Conservation (phyloP, 148 eudicot species). For the Rhododendron mucronatum region DNA sequence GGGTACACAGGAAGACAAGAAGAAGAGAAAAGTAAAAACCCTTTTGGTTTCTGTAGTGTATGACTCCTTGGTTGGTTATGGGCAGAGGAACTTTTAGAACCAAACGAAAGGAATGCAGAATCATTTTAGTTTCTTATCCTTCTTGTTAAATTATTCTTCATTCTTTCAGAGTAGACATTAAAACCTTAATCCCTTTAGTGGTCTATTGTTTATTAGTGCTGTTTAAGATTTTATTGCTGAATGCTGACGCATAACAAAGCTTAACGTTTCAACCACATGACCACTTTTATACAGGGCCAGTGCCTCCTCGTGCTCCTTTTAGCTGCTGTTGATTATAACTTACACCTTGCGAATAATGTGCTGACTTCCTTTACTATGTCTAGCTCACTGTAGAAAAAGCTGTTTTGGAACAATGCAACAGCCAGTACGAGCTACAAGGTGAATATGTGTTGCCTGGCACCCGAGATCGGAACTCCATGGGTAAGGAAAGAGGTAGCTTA, state of each 20-base stretch:
- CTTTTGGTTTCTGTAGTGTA: neutral
- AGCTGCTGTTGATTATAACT: neutral
- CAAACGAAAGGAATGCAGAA: neutral
- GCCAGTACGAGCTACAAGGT: slow-evolving; percentile 97
- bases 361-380: slow-evolving; percentile 10
- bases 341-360: neutral
- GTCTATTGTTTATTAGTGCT: neutral
- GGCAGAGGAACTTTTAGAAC: neutral
- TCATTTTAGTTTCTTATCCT: neutral
- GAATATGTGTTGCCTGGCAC: slow-evolving; percentile 96
- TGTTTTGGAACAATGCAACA: slow-evolving; percentile 86
- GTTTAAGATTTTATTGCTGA: neutral
- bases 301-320: neutral
- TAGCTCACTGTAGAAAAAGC: slow-evolving; percentile 95
- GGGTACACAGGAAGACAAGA: neutral
- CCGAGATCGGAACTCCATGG: slow-evolving; percentile 66
- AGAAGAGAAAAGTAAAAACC: neutral
- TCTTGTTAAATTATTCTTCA: neutral
- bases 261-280: neutral
- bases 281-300: neutral
- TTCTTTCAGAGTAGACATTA: neutral
- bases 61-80: neutral
- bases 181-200: neutral
- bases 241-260: neutral
- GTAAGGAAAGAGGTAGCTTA: slow-evolving; percentile 60